Conservation (phyloP, 257 asterid species). For the Plantago elongata region DNA sequence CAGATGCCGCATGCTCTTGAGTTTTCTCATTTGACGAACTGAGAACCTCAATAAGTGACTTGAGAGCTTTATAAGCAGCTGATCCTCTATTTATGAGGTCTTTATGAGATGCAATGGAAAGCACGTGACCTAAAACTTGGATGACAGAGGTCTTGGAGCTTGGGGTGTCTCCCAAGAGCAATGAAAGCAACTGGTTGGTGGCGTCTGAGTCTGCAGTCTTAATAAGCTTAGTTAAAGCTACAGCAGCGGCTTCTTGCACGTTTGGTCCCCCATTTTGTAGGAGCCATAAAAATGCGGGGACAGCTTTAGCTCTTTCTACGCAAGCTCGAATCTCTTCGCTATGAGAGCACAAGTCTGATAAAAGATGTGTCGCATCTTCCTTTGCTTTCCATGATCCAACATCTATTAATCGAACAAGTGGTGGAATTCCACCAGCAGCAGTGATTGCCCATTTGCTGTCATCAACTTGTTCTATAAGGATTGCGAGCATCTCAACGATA, state of each 20-base stretch:
- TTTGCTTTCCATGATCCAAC: conserved; percentile 68
- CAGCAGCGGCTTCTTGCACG: conserved; percentile 72
- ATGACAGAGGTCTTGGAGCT: conserved; percentile 56
- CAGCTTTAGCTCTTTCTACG: conserved; percentile 73
- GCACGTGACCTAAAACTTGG: conserved; percentile 79
- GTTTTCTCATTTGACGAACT: conserved; percentile 65
- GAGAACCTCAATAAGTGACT: conserved; percentile 71
- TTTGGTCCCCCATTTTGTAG: conserved; percentile 63
- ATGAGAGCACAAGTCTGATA: conserved; percentile 66
- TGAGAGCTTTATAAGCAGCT: conserved; percentile 66
- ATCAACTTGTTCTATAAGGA: conserved; percentile 70
- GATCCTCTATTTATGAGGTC: conserved; percentile 57
- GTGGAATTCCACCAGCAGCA: conserved; percentile 95
- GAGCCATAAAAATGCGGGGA: conserved; percentile 70
- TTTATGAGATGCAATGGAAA: conserved; percentile 52
- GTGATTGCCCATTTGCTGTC: conserved; percentile 98
- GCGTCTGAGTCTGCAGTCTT: conserved; percentile 46
- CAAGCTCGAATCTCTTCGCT: conserved; percentile 79
- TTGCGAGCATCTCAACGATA: conserved; percentile 69
- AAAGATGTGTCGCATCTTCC: conserved; percentile 55
- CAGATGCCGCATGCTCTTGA: conserved; percentile 68
- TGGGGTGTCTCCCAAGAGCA: conserved; percentile 66
- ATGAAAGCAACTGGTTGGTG: conserved; percentile 52
- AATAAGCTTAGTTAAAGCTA: conserved; percentile 52
- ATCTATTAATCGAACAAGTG: conserved; percentile 73